Conservation (phyloP, 169 alveolate species). For the Eimeria falciformis region DNA sequence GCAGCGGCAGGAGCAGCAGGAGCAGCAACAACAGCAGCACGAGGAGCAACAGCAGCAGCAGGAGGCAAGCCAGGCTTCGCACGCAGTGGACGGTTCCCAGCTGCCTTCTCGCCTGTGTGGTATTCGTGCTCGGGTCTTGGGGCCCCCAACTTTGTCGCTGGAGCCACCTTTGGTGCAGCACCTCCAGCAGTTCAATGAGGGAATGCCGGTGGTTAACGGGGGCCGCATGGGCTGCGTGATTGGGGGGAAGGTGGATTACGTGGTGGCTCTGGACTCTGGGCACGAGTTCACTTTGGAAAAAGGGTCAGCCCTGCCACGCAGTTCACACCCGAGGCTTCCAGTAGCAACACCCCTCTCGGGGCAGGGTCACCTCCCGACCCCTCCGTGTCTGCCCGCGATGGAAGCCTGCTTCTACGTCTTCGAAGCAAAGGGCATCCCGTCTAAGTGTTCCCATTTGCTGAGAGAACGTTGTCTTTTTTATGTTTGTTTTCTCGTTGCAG, state of each 20-base stretch:
- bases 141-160: background rate
- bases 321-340: no score
- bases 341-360: no score
- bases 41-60: background rate
- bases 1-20: background rate
- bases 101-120: background rate
- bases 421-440: no score
- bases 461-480: no score
- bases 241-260: slow-evolving; percentile 55
- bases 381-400: no score
- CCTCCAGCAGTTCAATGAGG: slow-evolving; percentile 58
- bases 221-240: slow-evolving; percentile 43
- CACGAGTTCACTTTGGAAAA: slow-evolving; percentile 41
- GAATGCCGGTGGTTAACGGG: slow-evolving; percentile 14
- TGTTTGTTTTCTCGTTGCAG: background rate
- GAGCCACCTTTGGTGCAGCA: slow-evolving; percentile 44
- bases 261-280: slow-evolving; percentile 50
- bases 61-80: background rate
- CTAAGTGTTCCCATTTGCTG: no score
- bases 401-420: no score
- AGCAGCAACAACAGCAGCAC: background rate
- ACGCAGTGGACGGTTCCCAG: background rate
- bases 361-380: no score
- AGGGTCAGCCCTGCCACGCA: no score
- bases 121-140: background rate